Conservation (phyloP, 345 rosid species). For the Kernera saxatilis region DNA sequence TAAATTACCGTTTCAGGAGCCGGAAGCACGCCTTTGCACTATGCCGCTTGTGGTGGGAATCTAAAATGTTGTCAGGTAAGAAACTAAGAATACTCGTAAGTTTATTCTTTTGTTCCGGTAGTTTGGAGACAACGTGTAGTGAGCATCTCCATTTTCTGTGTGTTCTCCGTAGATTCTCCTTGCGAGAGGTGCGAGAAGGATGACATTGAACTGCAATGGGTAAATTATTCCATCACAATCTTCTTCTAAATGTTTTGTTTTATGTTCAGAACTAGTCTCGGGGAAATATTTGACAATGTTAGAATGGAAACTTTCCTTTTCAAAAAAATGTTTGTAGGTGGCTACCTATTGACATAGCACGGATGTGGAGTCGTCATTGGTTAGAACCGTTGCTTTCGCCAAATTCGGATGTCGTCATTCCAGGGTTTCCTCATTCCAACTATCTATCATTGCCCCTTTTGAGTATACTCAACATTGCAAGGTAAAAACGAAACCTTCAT, state of each 20-base stretch:
- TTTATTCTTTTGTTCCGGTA: neutral
- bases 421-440: slow-evolving; percentile 70
- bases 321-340: slow-evolving; percentile 43
- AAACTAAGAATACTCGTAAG: slow-evolving; percentile 11
- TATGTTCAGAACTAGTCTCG: neutral
- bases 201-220: slow-evolving; percentile 90
- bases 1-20: slow-evolving; percentile 51
- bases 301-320: neutral
- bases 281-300: neutral
- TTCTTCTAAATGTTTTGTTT: neutral
- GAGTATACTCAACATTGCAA: slow-evolving; percentile 87
- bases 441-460: slow-evolving; percentile 85
- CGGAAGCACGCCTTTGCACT: slow-evolving; percentile 96
- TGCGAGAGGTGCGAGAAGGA: slow-evolving; percentile 74
- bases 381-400: slow-evolving; percentile 82
- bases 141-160: neutral
- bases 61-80: slow-evolving; percentile 94
- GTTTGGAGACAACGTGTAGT: neutral
- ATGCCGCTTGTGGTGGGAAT: slow-evolving; percentile 97
- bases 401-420: slow-evolving; percentile 57
- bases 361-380: slow-evolving; percentile 99
- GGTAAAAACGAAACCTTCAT: slow-evolving; percentile 36
- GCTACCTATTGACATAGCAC: slow-evolving; percentile 95
- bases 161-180: slow-evolving; percentile 61
- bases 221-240: slow-evolving; percentile 30